Evolutionary conservation across 1,284 basidiomycete genomes (phyloP), one percentile per base, ranked within the genome.

Genomic region (Meira nashicola): DNA sequence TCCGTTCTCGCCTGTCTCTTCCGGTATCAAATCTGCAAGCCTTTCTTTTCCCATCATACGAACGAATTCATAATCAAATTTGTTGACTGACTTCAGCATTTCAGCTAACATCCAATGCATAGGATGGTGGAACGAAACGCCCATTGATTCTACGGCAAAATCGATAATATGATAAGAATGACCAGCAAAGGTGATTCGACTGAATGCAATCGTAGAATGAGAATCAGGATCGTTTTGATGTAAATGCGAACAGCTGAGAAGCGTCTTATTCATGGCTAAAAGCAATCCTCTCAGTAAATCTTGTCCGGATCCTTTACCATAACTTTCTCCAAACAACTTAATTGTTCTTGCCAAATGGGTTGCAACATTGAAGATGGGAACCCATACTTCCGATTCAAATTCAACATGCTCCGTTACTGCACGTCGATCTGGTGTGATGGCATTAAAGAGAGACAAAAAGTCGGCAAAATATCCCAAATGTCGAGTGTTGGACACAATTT

Each of bases 21-120:
- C 23, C 17, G 50, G 53, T 10, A 69, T 61, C 49, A 73, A 28
- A 19, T 65, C 67, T 39, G 53, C 44, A 14, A 73, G 59, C 14
- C 15, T 19, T 8, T 28, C 14, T 12, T 17, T 21, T 33, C 15
- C 5, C 5, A 23, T 12, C n/a, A 23, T 7, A 17, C 15, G 39
- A 25, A 57, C 37, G 46, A 19, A 33, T n/a, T 50, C 19, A 25
- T 39, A 46, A 11, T 38, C 21, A 33, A 56, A 21, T 39, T 40
- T 54, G 53, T 40, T 21, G 25, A 74, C 58, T 40, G 76, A 67
- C 79, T 93, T 93, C 77, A 91, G 83, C 59, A 96, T 80, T 79
- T 97, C 94, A 19, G 92, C 90, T 48, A 95, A 82, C 21, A 96
- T 82, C 87, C 92, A 92, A 74, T 93, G 90, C 63, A 95, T 78